Conservation (phyloP, 805 yeast species). For the Yarrowia sp. region DNA sequence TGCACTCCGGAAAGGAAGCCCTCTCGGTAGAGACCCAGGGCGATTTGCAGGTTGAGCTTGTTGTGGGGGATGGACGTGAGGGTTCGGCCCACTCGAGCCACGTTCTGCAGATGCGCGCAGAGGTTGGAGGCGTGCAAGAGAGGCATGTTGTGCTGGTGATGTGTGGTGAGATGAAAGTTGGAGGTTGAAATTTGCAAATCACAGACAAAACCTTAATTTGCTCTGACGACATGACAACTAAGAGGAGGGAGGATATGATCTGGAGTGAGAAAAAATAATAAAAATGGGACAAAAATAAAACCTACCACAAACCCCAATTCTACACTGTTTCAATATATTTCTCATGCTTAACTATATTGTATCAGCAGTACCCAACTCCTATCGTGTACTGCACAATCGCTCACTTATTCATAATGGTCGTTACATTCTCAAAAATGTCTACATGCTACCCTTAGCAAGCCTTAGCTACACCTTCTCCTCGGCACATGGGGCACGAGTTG, state of each 20-base stretch:
- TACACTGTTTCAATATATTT: no score
- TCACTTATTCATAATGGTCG: neutral
- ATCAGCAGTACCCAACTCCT: no score
- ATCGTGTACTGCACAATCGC: no score
- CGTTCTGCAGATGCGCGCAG: constrained; percentile 87
- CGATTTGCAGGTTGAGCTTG: constrained; percentile 76
- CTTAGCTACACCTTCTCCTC: constrained; percentile 45
- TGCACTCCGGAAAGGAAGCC: constrained; percentile 85
- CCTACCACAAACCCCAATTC: no score
- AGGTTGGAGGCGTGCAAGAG: constrained; percentile 78
- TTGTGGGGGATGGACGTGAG: constrained; percentile 81
- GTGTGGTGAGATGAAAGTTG: constrained; percentile 18
- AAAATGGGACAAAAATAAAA: neutral
- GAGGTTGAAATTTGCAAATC: constrained; percentile 21
- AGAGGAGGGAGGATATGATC: no score
- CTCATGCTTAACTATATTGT: no score
- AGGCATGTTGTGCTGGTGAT: constrained; percentile 56
- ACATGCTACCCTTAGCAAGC: neutral
- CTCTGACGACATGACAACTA: neutral
- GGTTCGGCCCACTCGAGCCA: constrained; percentile 68
- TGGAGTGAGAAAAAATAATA: neutral
- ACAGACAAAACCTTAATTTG: neutral
- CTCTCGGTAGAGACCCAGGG: constrained; percentile 81
- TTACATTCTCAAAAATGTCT: constrained; percentile 17
- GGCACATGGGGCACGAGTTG: constrained; percentile 59